phyloP scores from a whole-genome alignment of 2,329 filamentous ascomycete species.

The Venturia pyrina region DNA sequence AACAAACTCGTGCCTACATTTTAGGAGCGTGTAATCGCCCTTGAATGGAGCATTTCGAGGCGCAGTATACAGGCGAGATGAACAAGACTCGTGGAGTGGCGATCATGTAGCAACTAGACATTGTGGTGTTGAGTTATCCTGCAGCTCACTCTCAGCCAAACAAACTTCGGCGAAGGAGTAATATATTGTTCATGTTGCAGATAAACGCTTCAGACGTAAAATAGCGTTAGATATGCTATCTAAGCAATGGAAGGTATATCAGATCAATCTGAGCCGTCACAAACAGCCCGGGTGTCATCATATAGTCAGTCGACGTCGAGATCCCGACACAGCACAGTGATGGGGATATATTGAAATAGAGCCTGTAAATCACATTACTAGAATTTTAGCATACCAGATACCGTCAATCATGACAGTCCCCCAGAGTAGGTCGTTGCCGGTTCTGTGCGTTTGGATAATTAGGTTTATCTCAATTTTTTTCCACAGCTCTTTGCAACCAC shows the following conservation, averaged over 20 bases:
- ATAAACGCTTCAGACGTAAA: not conserved
- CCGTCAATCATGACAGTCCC: not conserved
- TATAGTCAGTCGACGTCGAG: not conserved
- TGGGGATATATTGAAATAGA: not conserved
- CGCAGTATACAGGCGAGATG: not conserved
- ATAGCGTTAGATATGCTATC: not conserved
- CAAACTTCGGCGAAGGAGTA: not conserved
- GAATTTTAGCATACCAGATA: not conserved
- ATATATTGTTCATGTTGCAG: not conserved
- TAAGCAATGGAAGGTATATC: not conserved
- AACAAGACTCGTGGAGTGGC: not conserved
- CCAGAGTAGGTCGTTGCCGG: too few species aligned
- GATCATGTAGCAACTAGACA: not conserved
- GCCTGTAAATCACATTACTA: not conserved
- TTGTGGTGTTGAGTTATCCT: not conserved
- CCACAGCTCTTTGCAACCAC: not conserved
- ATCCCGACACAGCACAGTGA: not conserved
- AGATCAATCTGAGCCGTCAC: not conserved
- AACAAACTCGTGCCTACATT: not conserved
- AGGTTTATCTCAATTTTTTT: not conserved
- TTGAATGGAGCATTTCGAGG: not conserved
- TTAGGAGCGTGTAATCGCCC: not conserved
- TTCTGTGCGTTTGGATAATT: not conserved
- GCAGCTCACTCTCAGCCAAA: not conserved
- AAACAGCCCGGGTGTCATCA: not conserved